These are phyloP conservation scores for Eleusine coracana DNA, from an alignment of 176 grass and related monocot genomes.

Conservation along the genomic window DNA sequence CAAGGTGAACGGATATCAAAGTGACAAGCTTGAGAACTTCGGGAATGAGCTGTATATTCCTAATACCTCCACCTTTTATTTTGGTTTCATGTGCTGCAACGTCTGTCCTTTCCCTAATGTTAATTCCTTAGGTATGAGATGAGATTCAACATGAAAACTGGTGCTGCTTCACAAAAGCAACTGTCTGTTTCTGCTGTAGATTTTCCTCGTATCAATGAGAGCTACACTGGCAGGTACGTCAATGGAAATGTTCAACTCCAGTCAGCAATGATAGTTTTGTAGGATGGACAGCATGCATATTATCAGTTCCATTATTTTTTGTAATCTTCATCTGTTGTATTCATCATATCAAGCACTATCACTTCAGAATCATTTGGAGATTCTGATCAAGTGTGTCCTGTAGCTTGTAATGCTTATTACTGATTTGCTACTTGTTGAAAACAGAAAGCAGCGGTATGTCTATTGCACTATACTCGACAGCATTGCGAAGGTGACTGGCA, in stretches of 20 bases:
- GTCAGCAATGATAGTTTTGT: not conserved
- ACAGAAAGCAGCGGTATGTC: constrained; percentile 78
- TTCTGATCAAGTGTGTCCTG: not conserved
- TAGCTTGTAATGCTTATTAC: not conserved
- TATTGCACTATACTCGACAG: constrained; percentile 74
- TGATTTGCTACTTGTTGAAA: constrained; percentile 23
- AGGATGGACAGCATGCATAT: not conserved
- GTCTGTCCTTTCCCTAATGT: not conserved
- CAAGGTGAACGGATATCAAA: constrained; percentile 59
- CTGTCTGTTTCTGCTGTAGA: constrained; percentile 84
- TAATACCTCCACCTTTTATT: constrained; percentile 1
- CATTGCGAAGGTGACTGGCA: constrained; percentile 67
- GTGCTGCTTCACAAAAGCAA: constrained; percentile 81
- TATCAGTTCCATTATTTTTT: not conserved
- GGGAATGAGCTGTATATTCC: constrained; percentile 75
- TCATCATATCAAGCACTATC: not conserved
- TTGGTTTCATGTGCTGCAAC: constrained; percentile 30
- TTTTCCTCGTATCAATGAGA: constrained; percentile 94
- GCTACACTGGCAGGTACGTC: constrained; percentile 77
- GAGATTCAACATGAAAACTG: constrained; percentile 92
- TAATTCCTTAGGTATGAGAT: constrained; percentile 73
- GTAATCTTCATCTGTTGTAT: not conserved
- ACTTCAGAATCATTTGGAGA: not conserved
- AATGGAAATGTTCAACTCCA: not conserved
- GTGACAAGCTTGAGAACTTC: constrained; percentile 72